Base-by-base conservation (phyloP, 352 stramenopile genomes). In the Blastocystis sp. region DNA sequence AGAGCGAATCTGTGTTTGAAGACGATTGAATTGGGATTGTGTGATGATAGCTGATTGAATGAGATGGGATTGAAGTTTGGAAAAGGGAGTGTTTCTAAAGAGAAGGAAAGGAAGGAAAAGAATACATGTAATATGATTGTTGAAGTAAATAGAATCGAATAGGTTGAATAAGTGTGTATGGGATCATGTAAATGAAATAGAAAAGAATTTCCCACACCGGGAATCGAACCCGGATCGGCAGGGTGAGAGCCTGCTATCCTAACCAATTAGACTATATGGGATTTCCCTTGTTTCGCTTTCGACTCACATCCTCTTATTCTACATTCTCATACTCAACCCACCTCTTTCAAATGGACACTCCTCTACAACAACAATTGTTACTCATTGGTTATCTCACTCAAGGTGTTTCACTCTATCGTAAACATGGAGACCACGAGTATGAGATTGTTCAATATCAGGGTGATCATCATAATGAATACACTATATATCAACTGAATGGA, bases 221-320 rank as follows among this genome's bases (percentile, higher is more conserved):
- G 57, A 69, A 69, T 69, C 57, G 57, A 69, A 69, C 57, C 57
- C 57, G 57, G 57, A 69, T 69, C 57, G 57, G 57, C 57, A 69
- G 57, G 57, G 57, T 69, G 57, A 69, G 57, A 69, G 57, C 57
- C 57, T 69, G 57, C 57, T 69, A 69, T 69, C 57, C 57, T 69
- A 69, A 69, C 57, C 57, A 40, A 69, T 69, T 69, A 69, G 57
- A 69, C 57, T 69, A 69, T 34, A 69, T 69, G 57, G 57, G 57
- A 69, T 54, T 54, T 54, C 21, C 11, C 21, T 54, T 54, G 11
- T 21, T 21, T 54, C 46, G 11, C 21, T 21, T 54, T 54, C 46
- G 11, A 54, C 21, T 54, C 32, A 27, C 32, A 59, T 3, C 51
- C 32, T 59, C 4, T 6, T 3, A 3, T 11, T 18, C 32, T 59